Evolutionary conservation across 2,329 filamentous ascomycete species (phyloP), one percentile per base, ranked within the genome.

Genomic region (Beauveria sp.): DNA sequence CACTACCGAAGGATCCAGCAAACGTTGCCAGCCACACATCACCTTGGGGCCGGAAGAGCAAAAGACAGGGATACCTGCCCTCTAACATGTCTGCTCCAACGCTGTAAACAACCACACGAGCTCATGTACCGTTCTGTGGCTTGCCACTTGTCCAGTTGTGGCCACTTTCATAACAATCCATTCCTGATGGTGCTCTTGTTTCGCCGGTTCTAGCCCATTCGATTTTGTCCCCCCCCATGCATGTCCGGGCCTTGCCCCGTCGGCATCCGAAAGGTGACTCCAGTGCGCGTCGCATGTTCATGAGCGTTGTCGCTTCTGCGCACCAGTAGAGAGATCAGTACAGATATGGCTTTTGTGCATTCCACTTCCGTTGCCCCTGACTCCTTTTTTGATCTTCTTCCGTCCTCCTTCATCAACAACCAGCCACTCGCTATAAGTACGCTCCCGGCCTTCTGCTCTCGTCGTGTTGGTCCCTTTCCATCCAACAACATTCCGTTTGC

Each of bases 361-460:
- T 37, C 18, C 41, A n/a, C n/a, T 18, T 43, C 9, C 41, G 6
- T 10, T n/a, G 22, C 51, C 55, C 55, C 24, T 41, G 34, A 14
- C 34, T 37, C 16, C 18, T 43, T 51, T 28, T 24, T 30, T 16
- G 12, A 5, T 14, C 12, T 16, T n/a, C 2, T 10, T 41, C 16
- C 18, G 24, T 41, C 6, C 16, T 56, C 18, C 37, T 37, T 22
- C 20, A 18, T 37, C 20, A 52, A 20, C 30, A 20, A 24, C 26
- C 5, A 18, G 43, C 14, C 24, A n/a, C 47, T 20, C 24, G 16
- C 22, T 61, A 61, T 61, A 61, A 61, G 59, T 55, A 61, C 30
- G 52, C 52, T 55, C 41, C 2, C 1, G 12, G 24, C 24, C 52
- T 46, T 48, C 40, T 53, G 34, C 58, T 44, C 41, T 14, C 30